Evolutionary conservation across 345 rosid species (phyloP).

Genomic region (Chamaenerion angustifolium): DNA sequence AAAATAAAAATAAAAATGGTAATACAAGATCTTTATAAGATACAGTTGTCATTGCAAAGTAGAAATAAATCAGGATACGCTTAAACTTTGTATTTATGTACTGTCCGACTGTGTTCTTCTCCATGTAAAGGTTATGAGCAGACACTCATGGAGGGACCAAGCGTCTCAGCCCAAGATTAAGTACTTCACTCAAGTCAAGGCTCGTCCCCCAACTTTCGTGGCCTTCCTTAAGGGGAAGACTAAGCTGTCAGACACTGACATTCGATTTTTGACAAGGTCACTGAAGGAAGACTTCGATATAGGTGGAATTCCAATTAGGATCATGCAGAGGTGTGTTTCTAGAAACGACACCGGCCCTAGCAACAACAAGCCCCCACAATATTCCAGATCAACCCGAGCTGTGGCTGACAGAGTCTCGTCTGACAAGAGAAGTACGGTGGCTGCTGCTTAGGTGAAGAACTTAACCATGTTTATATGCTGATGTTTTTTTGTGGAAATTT

Average conservation of each 20-base stretch:
- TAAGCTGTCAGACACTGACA: slow-evolving; percentile 48
- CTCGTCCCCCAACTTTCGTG: slow-evolving; percentile 90
- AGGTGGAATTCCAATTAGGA: slow-evolving; percentile 88
- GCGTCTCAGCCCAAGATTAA: slow-evolving; percentile 84
- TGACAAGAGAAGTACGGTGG: slow-evolving; percentile 35
- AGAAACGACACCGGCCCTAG: slow-evolving; percentile 14
- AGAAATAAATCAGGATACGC: too few relatives aligned
- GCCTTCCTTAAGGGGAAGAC: slow-evolving; percentile 69
- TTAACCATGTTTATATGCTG: too few relatives aligned
- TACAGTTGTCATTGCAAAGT: too few relatives aligned
- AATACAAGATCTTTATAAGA: too few relatives aligned
- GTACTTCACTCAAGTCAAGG: slow-evolving; percentile 97
- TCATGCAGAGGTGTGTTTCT: slow-evolving; percentile 49
- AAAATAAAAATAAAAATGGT: too few relatives aligned
- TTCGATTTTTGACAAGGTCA: slow-evolving; percentile 69
- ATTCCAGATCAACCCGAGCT: slow-evolving; percentile 1
- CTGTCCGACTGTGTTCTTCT: not conserved
- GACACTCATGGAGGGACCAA: slow-evolving; percentile 93
- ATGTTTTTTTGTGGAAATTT: too few relatives aligned
- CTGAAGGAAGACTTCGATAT: slow-evolving; percentile 86
- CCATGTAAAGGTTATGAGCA: slow-evolving; percentile 61
- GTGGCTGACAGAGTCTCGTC: slow-evolving; percentile 28
- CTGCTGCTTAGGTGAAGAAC: slow-evolving; percentile 2
- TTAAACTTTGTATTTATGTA: not conserved
- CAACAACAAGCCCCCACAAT: slow-evolving; percentile 12